phyloP scores from a whole-genome alignment of 2,329 filamentous ascomycete genomes.

The Fonsecaea erecta region DNA sequence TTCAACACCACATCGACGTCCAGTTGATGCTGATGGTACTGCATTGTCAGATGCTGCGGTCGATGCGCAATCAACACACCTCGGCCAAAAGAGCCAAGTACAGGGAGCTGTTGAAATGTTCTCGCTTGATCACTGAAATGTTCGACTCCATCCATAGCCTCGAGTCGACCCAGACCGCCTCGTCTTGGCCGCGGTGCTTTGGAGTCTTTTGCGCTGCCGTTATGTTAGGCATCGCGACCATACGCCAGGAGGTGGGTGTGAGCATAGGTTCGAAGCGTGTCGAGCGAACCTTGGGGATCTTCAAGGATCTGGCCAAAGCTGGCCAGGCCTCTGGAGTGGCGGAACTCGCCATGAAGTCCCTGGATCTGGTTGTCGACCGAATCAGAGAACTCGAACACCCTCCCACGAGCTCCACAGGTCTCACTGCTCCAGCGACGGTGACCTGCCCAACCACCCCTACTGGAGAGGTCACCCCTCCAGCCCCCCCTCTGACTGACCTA shows the following conservation, averaged over 20 bases:
- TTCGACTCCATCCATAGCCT: slow-evolving; percentile 26
- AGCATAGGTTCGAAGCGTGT: slow-evolving; percentile 24
- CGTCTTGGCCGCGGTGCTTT: slow-evolving; percentile 30
- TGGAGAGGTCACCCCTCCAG: background rate
- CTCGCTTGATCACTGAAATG: slow-evolving; percentile 22
- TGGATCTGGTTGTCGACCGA: slow-evolving; percentile 15
- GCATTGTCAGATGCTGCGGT: slow-evolving; percentile 20
- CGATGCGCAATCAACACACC: slow-evolving; percentile 20
- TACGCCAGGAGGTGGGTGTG: slow-evolving; percentile 28
- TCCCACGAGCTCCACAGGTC: background rate
- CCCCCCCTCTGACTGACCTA: background rate
- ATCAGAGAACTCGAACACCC: slow-evolving; percentile 12
- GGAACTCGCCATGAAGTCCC: slow-evolving; percentile 5
- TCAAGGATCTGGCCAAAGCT: slow-evolving; percentile 17
- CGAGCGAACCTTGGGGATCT: slow-evolving; percentile 15
- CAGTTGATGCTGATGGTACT: slow-evolving; percentile 27
- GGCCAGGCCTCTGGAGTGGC: slow-evolving; percentile 12
- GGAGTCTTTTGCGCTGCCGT: slow-evolving; percentile 26
- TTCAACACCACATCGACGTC: slow-evolving; percentile 28
- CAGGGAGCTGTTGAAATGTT: slow-evolving; percentile 23
- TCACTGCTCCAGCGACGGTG: background rate
- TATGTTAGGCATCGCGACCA: slow-evolving; percentile 27
- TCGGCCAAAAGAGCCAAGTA: slow-evolving; percentile 5
- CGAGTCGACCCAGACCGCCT: slow-evolving; percentile 19
- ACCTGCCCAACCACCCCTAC: background rate